These are phyloP conservation scores for Solanum gandarillasii DNA, from an alignment of 257 asterid genomes.

Conservation along the genomic window DNA sequence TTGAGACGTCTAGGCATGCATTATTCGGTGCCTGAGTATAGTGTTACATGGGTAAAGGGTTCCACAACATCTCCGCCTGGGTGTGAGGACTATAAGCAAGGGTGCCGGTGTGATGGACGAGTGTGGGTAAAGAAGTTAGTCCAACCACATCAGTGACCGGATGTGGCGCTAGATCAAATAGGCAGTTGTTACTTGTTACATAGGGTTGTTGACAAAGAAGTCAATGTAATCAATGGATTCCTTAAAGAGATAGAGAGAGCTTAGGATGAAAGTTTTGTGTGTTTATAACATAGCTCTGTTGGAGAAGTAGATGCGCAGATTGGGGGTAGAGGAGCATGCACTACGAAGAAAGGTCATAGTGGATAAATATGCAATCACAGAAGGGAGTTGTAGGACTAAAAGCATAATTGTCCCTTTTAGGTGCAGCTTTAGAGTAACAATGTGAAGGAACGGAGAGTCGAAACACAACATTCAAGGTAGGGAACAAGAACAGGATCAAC, in stretches of 20 bases:
- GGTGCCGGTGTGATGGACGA: not conserved
- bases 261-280: not conserved
- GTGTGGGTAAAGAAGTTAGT: not conserved
- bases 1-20: not conserved
- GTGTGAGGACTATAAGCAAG: not conserved
- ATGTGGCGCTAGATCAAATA: not conserved
- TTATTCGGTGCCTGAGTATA: not conserved
- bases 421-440: not conserved
- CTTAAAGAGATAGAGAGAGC: not conserved
- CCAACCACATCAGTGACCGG: not conserved
- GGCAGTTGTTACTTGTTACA: not conserved
- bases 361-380: not conserved
- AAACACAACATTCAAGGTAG: not conserved
- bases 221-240: not conserved
- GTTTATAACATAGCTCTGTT: not conserved
- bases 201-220: not conserved
- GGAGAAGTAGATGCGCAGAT: not conserved
- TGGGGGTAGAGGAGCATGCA: not conserved
- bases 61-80: not conserved
- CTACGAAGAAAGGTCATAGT: not conserved
- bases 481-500: not conserved
- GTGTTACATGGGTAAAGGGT: not conserved
- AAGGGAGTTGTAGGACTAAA: not conserved
- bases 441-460: not conserved
- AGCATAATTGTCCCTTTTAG: not conserved